Conservation (phyloP, 805 yeast species). For the Metschnikowia amazonensis region DNA sequence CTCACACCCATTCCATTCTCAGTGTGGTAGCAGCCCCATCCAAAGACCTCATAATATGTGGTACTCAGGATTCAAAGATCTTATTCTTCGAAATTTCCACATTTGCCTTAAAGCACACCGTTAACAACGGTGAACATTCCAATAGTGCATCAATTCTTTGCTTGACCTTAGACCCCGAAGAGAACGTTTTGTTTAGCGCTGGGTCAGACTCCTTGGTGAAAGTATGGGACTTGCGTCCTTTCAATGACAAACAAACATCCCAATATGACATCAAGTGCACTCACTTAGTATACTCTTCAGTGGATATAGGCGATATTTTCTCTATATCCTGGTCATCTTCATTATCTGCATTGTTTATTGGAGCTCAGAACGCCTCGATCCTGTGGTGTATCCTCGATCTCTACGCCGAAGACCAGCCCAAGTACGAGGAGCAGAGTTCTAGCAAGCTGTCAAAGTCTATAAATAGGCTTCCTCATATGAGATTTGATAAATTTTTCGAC, state of each 20-base stretch:
- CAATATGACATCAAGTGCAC: conserved; percentile 29
- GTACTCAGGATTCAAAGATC: conserved; percentile 83
- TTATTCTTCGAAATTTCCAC: conserved; percentile 64
- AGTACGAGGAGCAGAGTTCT: background rate
- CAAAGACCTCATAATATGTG: conserved; percentile 67
- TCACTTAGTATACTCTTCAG: conserved; percentile 74
- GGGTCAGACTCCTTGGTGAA: conserved; percentile 88
- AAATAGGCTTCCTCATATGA: conserved; percentile 46
- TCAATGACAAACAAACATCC: conserved; percentile 14
- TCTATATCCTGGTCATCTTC: conserved; percentile 67
- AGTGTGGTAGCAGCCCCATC: conserved; percentile 63
- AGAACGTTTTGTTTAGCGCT: conserved; percentile 68
- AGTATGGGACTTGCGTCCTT: conserved; percentile 64
- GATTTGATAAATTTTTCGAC: conserved; percentile 85
- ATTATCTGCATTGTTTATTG: conserved; percentile 65
- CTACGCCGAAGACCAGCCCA: background rate
- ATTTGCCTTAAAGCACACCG: conserved; percentile 50
- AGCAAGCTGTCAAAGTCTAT: conserved; percentile 7
- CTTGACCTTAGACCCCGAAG: conserved; percentile 51
- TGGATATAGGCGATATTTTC: conserved; percentile 92
- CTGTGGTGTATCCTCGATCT: conserved; percentile 54
- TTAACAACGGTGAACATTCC: conserved; percentile 44
- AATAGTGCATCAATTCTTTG: conserved; percentile 75
- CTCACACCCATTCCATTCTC: conserved; percentile 64
- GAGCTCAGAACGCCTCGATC: conserved; percentile 89